Percentiles rank a stretch among this genome's conserved stretches.
phyloP scores from a whole-genome alignment of 768 basidiomycete genomes.

The Gloeophyllum trabeum region DNA sequence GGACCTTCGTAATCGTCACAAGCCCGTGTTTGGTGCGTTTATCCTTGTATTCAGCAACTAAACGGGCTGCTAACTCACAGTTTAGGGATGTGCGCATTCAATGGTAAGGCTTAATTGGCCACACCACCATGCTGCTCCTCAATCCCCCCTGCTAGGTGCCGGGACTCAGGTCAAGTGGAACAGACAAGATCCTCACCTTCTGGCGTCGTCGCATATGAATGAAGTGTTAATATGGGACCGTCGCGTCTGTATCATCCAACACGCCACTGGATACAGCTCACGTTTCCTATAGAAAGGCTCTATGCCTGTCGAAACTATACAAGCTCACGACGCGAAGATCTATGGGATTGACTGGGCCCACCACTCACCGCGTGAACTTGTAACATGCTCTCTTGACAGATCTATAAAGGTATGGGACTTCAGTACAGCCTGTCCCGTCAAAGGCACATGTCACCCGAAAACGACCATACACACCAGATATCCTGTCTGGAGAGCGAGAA shows the following conservation, averaged over 20 bases:
- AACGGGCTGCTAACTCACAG: neutral
- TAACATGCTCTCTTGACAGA: conserved; percentile 92
- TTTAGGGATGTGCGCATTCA: conserved; percentile 46
- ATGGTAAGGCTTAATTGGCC: conserved; percentile 25
- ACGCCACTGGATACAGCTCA: neutral
- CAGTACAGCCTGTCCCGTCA: neutral
- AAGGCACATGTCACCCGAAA: conserved; percentile 1
- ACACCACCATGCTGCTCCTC: neutral
- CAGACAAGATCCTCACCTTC: conserved; percentile 68
- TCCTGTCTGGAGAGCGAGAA: conserved; percentile 90
- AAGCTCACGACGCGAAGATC: conserved; percentile 83
- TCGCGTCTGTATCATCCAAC: conserved; percentile 39
- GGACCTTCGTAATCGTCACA: conserved; percentile 30
- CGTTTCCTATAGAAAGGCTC: conserved; percentile 66
- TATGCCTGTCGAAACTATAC: conserved; percentile 61
- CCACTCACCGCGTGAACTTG: conserved; percentile 57
- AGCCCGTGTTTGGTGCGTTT: conserved; percentile 53
- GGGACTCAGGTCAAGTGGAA: conserved; percentile 99
- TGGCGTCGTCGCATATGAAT: conserved; percentile 85
- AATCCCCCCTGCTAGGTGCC: conserved; percentile 42
- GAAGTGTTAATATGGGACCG: conserved; percentile 92
- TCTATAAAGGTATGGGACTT: conserved; percentile 81
- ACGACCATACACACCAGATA: conserved; percentile 24
- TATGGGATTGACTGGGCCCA: conserved; percentile 98
- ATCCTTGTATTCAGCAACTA: neutral